These are phyloP conservation scores for Carallia pectinifolia DNA, from an alignment of 345 rosid genomes.

Conservation along the genomic window DNA sequence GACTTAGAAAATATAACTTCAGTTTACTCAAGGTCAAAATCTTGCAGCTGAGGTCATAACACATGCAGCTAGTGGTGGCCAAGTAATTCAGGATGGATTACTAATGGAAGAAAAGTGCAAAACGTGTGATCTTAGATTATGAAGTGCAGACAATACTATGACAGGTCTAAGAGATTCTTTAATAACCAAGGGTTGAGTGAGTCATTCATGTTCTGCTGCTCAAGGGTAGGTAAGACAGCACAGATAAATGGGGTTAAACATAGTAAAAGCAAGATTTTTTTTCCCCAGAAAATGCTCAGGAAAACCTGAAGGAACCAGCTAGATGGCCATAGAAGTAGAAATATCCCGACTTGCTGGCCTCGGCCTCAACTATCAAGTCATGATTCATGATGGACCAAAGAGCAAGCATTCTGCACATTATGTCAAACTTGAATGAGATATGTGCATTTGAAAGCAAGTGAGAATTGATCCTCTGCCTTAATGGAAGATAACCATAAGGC, in stretches of 20 bases:
- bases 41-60: neutral
- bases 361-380: constrained; percentile 47
- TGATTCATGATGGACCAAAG: constrained; percentile 47
- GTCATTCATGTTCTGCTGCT: constrained; percentile 9
- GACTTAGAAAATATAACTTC: constrained; percentile 1
- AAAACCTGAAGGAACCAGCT: constrained; percentile 52
- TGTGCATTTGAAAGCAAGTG: constrained; percentile 22
- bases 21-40: constrained; percentile 11
- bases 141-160: constrained; percentile 1
- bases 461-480: constrained; percentile 21
- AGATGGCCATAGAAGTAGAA: constrained; percentile 52
- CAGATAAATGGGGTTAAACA: neutral
- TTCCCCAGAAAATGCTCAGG: constrained; percentile 32
- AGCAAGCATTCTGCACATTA: constrained; percentile 52
- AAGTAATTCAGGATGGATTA: constrained; percentile 1
- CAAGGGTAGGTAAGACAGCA: constrained; percentile 1
- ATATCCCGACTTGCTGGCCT: constrained; percentile 45
- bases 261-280: neutral
- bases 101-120: neutral
- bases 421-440: constrained; percentile 39
- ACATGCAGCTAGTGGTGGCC: constrained; percentile 1
- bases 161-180: constrained; percentile 7
- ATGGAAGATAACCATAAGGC: constrained; percentile 5
- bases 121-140: constrained; percentile 1
- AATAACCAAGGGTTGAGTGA: neutral